phyloP scores from a whole-genome alignment of 768 basidiomycete species.

The Podaxis sp. region DNA sequence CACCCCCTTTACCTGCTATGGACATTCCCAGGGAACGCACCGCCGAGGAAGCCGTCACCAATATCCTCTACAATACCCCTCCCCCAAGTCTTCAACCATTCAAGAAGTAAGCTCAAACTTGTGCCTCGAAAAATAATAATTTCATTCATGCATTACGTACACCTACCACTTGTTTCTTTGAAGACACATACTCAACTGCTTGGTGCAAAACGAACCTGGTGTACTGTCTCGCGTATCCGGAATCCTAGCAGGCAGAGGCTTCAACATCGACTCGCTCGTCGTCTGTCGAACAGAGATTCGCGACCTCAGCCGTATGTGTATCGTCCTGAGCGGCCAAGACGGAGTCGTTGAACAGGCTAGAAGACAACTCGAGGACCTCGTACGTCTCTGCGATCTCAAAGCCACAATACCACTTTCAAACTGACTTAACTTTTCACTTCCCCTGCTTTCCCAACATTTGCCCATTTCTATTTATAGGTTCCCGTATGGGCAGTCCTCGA shows the following conservation, averaged over 20 bases:
- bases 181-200: slow-evolving; percentile 94
- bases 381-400: slow-evolving; percentile 34
- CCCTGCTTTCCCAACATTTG: neutral
- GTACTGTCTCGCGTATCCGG: slow-evolving; percentile 98
- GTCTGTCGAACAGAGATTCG: slow-evolving; percentile 97
- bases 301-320: slow-evolving; percentile 96
- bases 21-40: slow-evolving; percentile 80
- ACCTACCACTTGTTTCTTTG: slow-evolving; percentile 11
- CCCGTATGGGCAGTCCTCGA: slow-evolving; percentile 99
- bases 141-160: neutral
- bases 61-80: slow-evolving; percentile 95
- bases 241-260: slow-evolving; percentile 93
- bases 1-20: slow-evolving; percentile 82
- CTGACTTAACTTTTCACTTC: neutral
- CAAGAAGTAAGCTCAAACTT: slow-evolving; percentile 63
- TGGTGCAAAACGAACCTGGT: slow-evolving; percentile 99
- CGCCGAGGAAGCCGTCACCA: slow-evolving; percentile 96
- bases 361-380: slow-evolving; percentile 93
- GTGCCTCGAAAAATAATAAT: neutral
- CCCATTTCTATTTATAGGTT: slow-evolving; percentile 49
- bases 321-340: slow-evolving; percentile 94
- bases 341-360: slow-evolving; percentile 97
- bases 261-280: slow-evolving; percentile 98
- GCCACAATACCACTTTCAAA: neutral
- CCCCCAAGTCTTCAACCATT: slow-evolving; percentile 88